These are phyloP conservation scores for Lipomyces mesembrius DNA, from an alignment of 805 yeast species.

Conservation along the genomic window DNA sequence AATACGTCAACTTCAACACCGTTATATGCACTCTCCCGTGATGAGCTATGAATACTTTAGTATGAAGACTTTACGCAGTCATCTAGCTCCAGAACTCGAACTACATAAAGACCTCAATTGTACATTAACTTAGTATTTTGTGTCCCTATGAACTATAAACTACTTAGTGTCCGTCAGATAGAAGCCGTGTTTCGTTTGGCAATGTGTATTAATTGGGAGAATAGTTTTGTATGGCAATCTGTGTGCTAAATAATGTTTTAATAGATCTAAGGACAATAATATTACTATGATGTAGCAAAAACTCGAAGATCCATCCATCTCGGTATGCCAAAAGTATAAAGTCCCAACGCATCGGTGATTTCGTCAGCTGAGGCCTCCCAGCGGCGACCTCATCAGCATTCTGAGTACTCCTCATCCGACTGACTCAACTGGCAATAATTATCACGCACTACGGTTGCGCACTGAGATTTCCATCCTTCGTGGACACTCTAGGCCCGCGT, in stretches of 20 bases:
- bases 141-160: neutral
- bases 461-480: neutral
- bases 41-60: neutral
- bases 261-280: too few relatives aligned
- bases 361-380: too few relatives aligned
- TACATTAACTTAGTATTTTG: neutral
- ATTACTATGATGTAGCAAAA: too few relatives aligned
- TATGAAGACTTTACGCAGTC: neutral
- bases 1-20: neutral
- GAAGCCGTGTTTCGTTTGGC: neutral
- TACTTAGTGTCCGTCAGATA: neutral
- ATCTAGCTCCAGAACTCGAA: neutral
- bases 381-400: neutral
- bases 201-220: neutral
- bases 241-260: neutral
- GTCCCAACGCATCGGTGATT: neutral
- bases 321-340: too few relatives aligned
- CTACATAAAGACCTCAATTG: neutral
- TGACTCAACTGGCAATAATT: too few relatives aligned
- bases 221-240: neutral
- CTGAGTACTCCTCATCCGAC: too few relatives aligned
- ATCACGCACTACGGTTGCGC: too few relatives aligned
- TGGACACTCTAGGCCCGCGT: too few relatives aligned
- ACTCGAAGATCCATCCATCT: too few relatives aligned
- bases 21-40: neutral